phyloP scores from a whole-genome alignment of 1,284 basidiomycete genomes.

The Coniferiporia sulphurascens region DNA sequence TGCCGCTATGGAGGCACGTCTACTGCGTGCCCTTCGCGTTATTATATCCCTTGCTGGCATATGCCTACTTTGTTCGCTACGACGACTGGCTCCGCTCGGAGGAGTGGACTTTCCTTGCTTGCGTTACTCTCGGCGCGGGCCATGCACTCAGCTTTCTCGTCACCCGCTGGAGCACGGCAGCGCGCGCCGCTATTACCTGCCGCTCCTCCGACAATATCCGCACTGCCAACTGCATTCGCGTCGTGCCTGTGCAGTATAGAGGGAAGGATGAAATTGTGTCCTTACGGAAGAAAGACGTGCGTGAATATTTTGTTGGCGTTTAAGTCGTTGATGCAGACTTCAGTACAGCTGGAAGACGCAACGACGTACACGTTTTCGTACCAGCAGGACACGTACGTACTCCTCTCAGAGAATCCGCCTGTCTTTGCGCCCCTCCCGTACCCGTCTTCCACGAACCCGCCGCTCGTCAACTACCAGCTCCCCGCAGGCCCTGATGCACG shows the following conservation, averaged over 20 bases:
- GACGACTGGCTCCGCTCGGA: slow-evolving; percentile 90
- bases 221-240: slow-evolving; percentile 77
- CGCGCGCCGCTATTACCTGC: slow-evolving; percentile 78
- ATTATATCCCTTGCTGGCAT: slow-evolving; percentile 87
- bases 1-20: slow-evolving; percentile 75
- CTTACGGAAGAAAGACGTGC: slow-evolving; percentile 57
- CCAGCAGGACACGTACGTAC: slow-evolving; percentile 92
- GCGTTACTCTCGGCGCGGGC: slow-evolving; percentile 76
- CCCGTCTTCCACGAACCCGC: slow-evolving; percentile 74
- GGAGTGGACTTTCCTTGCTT: slow-evolving; percentile 95
- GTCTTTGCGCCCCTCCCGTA: slow-evolving; percentile 86
- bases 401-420: slow-evolving; percentile 51
- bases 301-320: slow-evolving; percentile 19
- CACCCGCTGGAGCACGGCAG: slow-evolving; percentile 86
- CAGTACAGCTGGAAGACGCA: slow-evolving; percentile 36
- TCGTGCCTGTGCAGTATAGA: slow-evolving; percentile 82
- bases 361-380: slow-evolving; percentile 87
- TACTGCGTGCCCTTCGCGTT: slow-evolving; percentile 84
- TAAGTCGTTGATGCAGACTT: not conserved
- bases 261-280: slow-evolving; percentile 90
- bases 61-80: slow-evolving; percentile 88
- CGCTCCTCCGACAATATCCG: slow-evolving; percentile 59
- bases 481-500: slow-evolving; percentile 34
- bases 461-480: slow-evolving; percentile 65
- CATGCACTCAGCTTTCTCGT: slow-evolving; percentile 93